Evolutionary conservation across 2,329 filamentous ascomycete species (phyloP).

Genomic region (Fonsecaea pugnacius): DNA sequence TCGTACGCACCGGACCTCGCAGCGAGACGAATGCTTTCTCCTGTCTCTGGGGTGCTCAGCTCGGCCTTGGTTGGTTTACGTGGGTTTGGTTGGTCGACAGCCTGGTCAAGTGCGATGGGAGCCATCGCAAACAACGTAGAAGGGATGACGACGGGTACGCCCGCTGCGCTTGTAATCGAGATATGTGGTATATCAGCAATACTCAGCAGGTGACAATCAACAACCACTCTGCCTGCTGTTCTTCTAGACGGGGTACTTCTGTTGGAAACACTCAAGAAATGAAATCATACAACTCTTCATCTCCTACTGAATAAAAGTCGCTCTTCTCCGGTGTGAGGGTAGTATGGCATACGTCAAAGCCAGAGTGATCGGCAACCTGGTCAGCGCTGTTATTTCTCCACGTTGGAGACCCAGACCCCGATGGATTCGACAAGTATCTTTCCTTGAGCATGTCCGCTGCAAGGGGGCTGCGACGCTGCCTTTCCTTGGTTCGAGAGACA

Average conservation of each 20-base stretch:
- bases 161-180: background rate
- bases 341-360: background rate
- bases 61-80: background rate
- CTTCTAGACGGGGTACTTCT: background rate
- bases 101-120: background rate
- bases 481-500: too few species aligned
- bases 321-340: slow-evolving; percentile 8
- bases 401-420: background rate
- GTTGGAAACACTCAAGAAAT: background rate
- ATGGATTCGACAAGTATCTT: too few species aligned
- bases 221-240: background rate
- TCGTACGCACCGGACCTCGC: slow-evolving; percentile 28
- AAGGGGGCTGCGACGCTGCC: too few species aligned
- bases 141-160: background rate
- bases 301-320: background rate
- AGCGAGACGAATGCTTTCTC: slow-evolving; percentile 30
- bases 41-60: slow-evolving; percentile 17
- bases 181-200: background rate
- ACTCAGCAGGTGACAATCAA: background rate
- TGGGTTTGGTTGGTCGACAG: background rate
- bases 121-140: background rate
- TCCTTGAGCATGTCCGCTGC: too few species aligned
- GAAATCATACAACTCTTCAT: background rate
- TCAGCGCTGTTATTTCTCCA: background rate
- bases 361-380: slow-evolving; percentile 8